Evolutionary conservation across 1,284 basidiomycete species (phyloP).

Genomic region (Marasmius tenuissimus): DNA sequence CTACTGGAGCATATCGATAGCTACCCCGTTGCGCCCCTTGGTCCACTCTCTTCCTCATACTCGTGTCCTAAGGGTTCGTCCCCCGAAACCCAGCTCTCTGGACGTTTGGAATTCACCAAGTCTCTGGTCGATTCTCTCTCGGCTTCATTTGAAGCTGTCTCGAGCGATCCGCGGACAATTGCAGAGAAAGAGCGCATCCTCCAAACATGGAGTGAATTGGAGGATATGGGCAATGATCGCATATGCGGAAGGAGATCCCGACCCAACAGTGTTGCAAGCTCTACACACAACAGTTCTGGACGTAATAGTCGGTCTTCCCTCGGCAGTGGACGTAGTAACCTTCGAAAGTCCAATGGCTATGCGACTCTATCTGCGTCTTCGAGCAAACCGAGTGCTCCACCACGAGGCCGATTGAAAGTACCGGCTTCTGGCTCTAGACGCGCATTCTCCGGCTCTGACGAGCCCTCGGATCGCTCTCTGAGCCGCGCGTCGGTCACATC

Average conservation of each 20-base stretch:
- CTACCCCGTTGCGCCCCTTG: slow-evolving; percentile 58
- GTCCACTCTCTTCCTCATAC: slow-evolving; percentile 53
- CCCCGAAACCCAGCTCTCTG: slow-evolving; percentile 65
- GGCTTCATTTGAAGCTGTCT: slow-evolving; percentile 37
- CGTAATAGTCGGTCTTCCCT: slow-evolving; percentile 52
- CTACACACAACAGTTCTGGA: slow-evolving; percentile 52
- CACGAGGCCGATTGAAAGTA: slow-evolving; percentile 43
- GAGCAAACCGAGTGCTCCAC: neutral
- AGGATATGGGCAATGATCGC: slow-evolving; percentile 75
- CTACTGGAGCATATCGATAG: slow-evolving; percentile 80
- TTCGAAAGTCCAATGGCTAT: slow-evolving; percentile 44
- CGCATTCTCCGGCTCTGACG: slow-evolving; percentile 45
- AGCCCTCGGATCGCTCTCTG: slow-evolving; percentile 19
- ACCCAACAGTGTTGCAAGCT: slow-evolving; percentile 60
- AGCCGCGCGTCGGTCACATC: slow-evolving; percentile 49
- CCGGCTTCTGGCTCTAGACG: slow-evolving; percentile 46
- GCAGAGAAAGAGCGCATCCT: slow-evolving; percentile 61
- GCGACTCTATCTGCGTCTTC: slow-evolving; percentile 49
- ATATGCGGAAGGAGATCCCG: slow-evolving; percentile 61
- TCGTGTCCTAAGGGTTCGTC: slow-evolving; percentile 31
- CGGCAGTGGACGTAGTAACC: slow-evolving; percentile 18
- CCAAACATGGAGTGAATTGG: slow-evolving; percentile 78
- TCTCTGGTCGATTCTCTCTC: slow-evolving; percentile 47
- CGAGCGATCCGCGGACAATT: slow-evolving; percentile 56
- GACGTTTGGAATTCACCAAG: slow-evolving; percentile 63